Base-by-base conservation (phyloP, 2,329 filamentous ascomycete genomes). In the Arthrobotrys sinensis region DNA sequence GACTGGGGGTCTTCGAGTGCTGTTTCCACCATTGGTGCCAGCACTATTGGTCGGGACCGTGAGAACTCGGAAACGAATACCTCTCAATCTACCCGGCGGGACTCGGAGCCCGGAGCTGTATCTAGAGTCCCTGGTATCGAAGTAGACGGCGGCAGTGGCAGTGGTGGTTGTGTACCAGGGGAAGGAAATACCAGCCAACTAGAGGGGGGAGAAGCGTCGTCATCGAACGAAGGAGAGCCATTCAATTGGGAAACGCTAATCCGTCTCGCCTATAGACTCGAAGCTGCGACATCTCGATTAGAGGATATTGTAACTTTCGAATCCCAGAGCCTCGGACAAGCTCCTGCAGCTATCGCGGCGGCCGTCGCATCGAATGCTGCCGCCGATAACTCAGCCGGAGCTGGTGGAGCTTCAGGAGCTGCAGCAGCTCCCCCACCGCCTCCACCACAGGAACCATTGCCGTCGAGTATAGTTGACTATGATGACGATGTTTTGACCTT, bases 221-320 rank as follows among this genome's bases (percentile, higher is more conserved):
- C 12, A 10, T 36, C n/a, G 36, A 38, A 57, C 19, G 46, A 48
- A 24, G 28, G 3, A 7, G 52, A 48, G 6, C 24, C 21, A 19
- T 57, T 69, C 36, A 38, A 40, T 16, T 79, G 62, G 68, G 64
- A 68, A 24, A 69, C 16, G 55, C 76, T 79, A 79, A 79, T 63
- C 19, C 32, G 16, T 55, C 75, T 83, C 76, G 83, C 87, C 71
- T 80, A 81, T 84, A 99, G 96, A 86, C 92, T 99, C 82, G 96
- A 99, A 88, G 96, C 96, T 84, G 96, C 96, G 45, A 99, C 96
- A 65, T 96, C 94, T 80, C 91, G 96, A 76, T 90, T 99, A 71
- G 96, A 99, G 87, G 96, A 99, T 85, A 97, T 99, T 83, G 95
- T 96, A 53, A 90, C 88, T 68, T 86, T 89, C 81, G 91, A 92